Percentiles rank a stretch among this genome's conserved stretches.
phyloP scores from a whole-genome alignment of 2,329 filamentous ascomycete genomes.

The Cytospora paraplurivora region DNA sequence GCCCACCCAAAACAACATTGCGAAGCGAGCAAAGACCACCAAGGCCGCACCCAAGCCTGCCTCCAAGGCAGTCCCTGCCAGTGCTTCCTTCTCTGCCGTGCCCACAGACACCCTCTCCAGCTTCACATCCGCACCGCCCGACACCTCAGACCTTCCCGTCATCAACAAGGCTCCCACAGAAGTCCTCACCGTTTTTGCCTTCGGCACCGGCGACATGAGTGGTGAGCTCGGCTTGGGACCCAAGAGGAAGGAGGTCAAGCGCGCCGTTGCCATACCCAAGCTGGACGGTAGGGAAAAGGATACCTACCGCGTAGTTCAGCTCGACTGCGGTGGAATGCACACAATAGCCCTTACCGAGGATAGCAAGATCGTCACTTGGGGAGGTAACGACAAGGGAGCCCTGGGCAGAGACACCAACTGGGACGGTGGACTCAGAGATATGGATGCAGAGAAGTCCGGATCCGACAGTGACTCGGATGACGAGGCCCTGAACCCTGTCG shows the following conservation, averaged over 20 bases:
- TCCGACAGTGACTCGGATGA: constrained; percentile 59
- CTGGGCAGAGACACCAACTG: constrained; percentile 63
- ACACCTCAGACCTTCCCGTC: constrained; percentile 26
- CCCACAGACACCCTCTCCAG: constrained; percentile 24
- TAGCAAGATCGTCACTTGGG: constrained; percentile 69
- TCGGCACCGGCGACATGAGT: constrained; percentile 47
- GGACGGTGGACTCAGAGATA: constrained; percentile 53
- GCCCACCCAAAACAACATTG: constrained; percentile 10
- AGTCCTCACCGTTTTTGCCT: constrained; percentile 30
- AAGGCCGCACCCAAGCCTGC: constrained; percentile 16
- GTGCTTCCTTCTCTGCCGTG: constrained; percentile 19
- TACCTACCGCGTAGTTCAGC: constrained; percentile 50
- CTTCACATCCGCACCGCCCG: constrained; percentile 25
- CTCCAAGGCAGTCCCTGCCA: constrained; percentile 8
- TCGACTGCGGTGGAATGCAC: constrained; percentile 70
- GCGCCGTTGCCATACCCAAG: constrained; percentile 30
- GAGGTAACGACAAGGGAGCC: constrained; percentile 69
- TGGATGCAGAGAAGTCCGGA: constrained; percentile 47
- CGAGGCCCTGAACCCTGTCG: constrained; percentile 60
- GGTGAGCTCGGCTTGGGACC: constrained; percentile 43
- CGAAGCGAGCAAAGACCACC: constrained; percentile 14
- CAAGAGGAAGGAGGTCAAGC: constrained; percentile 29
- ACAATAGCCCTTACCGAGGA: constrained; percentile 65
- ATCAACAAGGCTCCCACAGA: constrained; percentile 29
- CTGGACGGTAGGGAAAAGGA: constrained; percentile 28